These are phyloP conservation scores for Suillus placidus DNA, from an alignment of 768 basidiomycete genomes.

Conservation along the genomic window DNA sequence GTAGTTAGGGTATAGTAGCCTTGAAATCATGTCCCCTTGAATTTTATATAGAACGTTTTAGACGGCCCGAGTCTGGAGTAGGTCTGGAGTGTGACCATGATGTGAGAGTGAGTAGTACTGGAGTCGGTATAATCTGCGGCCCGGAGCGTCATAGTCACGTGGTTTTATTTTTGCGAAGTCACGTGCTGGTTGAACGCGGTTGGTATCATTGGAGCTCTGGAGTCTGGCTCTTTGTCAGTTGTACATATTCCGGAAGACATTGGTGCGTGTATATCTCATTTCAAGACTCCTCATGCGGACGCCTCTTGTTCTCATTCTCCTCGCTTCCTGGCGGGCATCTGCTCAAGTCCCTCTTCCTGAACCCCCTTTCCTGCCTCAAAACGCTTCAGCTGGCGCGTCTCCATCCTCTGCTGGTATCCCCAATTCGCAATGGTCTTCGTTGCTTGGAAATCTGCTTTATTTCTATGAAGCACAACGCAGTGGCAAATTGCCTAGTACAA, in stretches of 20 bases:
- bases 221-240: neutral
- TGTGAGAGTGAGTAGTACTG: constrained; percentile 8
- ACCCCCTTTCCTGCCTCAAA: constrained; percentile 67
- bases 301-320: constrained; percentile 14
- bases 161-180: neutral
- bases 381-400: constrained; percentile 55
- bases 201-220: neutral
- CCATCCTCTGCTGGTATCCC: constrained; percentile 48
- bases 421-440: constrained; percentile 79
- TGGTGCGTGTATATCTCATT: constrained; percentile 8
- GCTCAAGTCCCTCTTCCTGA: constrained; percentile 68
- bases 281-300: constrained; percentile 24
- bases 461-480: constrained; percentile 94
- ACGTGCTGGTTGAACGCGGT: constrained; percentile 17
- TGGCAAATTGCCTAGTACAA: constrained; percentile 65
- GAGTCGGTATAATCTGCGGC: neutral
- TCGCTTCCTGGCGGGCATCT: constrained; percentile 31
- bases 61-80: constrained; percentile 12
- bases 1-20: neutral
- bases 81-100: constrained; percentile 9
- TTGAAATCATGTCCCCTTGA: neutral
- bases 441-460: constrained; percentile 80
- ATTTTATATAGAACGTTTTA: constrained; percentile 10
- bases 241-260: neutral
- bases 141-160: neutral